Evolutionary conservation across 2,329 filamentous ascomycete genomes (phyloP), one percentile per base, ranked within the genome.

Genomic region (Metarhizium sp.): DNA sequence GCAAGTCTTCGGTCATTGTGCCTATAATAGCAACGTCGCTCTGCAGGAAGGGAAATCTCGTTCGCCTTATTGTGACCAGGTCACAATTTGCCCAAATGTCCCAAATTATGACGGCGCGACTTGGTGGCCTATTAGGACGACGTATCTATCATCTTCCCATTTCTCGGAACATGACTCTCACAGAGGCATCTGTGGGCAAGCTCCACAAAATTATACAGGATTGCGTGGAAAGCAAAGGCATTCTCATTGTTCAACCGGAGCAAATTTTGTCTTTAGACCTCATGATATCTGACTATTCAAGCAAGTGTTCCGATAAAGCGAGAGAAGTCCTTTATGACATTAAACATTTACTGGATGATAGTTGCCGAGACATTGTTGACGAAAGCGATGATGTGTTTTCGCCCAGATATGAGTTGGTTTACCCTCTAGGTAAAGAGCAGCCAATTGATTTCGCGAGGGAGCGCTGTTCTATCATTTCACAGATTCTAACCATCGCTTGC

Each of bases 1-100:
- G 84, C 0, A 87, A 87, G 59, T 81, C 80, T 0, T 85, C 83
- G 0, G 79, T 87, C 3, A 87, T 90, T 51, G 73, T 85, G 0
- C 84, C 85, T 0, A 82, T 86, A 45, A 77, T 84, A 0, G 79
- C 79, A 0, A 69, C 78, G 0, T 66, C 71, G 0, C 61, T 86
- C 0, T 80, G 80, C 0, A 70, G 85, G 51, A 69, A 70, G 0
- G 59, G 65, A 0, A 71, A 65, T 6, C 67, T 87, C 0, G 76
- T 78, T 0, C 70, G 82, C 3, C 74, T 87, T 0, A 64, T 87
- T 2, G 51, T 32, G 18, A 53, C 30, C 42, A 43, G 29, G 51
- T 36, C 42, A 25, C 43, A 30, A 20, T 43, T 3, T 16, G 20
- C 6, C 13, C 43, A 46, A 25, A 46, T 46, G 43, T 6, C 18